Evolutionary conservation across 768 basidiomycete genomes (phyloP), one percentile per base, ranked within the genome.

Genomic region (Mrakia hoshinonis): DNA sequence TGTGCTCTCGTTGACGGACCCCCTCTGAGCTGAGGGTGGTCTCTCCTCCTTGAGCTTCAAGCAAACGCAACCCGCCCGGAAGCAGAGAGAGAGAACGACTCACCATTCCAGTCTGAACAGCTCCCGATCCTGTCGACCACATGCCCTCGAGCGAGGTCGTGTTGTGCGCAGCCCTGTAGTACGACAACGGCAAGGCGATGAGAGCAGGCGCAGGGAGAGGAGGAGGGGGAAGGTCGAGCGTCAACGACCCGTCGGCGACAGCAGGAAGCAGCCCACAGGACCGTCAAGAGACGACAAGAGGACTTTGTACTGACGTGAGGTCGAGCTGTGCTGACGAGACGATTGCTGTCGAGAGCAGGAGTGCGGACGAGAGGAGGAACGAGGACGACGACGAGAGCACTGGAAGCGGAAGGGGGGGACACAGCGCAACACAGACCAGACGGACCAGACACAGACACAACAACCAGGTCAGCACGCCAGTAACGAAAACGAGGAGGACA

Each of bases 71-170:
- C 22, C 39, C 39, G 18, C 48, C 46, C 52, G 38, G 10, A 72
- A 10, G 13, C 22, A 13, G 20, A 51, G n/a, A 34, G n/a, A 26
- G 39, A 34, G 62, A 54, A 73, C 20, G 5, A 87, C 92, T 81
- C 76, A 95, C 94, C 12, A 86, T 15, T 36, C 95, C 95, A 9
- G 95, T 95, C 24, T 83, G 24, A 36, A 98, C 93, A 38, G 84
- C 82, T 75, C 84, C 83, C 76, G 85, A 87, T 24, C 91, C 91
- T 47, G 91, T 87, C 62, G 84, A 84, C 95, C 95, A 98, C 13
- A 92, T 93, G 0, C 95, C 95, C 38, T 77, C 74, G 64, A 97
- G 81, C 68, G 81, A 61, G 0, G 91, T 91, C 3, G 85, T 82
- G 78, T 94, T 94, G 79, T 81, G 80, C 13, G 76, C 75, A 3